Percentiles rank a stretch among this genome's conserved stretches.
Evolutionary conservation across 768 basidiomycete species (phyloP).

Genomic region (Lentinula sp.): DNA sequence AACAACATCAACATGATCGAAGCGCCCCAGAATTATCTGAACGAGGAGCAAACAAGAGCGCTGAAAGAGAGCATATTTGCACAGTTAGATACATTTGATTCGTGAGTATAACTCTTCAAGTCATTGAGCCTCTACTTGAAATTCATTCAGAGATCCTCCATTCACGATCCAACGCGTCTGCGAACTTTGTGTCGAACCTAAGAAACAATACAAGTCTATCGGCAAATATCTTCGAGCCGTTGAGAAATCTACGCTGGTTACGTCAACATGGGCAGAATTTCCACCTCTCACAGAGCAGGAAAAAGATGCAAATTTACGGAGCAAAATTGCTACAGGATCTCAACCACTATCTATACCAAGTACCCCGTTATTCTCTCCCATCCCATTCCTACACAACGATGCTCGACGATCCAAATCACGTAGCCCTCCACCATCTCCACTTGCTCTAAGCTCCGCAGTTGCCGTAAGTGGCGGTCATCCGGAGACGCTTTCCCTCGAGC

Average conservation of each 20-base stretch:
- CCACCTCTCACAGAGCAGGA: conserved; percentile 41
- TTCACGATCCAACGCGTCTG: conserved; percentile 90
- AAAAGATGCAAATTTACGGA: conserved; percentile 28
- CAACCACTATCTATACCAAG: conserved; percentile 53
- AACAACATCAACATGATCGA: conserved; percentile 45
- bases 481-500: conserved; percentile 22
- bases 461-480: conserved; percentile 21
- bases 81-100: conserved; percentile 70
- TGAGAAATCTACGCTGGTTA: conserved; percentile 77
- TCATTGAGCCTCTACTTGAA: conserved; percentile 6
- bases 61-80: conserved; percentile 51
- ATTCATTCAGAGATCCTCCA: conserved; percentile 46
- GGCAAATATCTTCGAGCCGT: conserved; percentile 89
- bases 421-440: conserved; percentile 74
- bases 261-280: conserved; percentile 73
- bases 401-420: conserved; percentile 74
- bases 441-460: conserved; percentile 41
- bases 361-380: conserved; percentile 84
- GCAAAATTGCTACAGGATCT: conserved; percentile 33
- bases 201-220: conserved; percentile 64
- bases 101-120: conserved; percentile 35
- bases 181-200: conserved; percentile 70
- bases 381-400: conserved; percentile 82
- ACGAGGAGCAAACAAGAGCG: conserved; percentile 51
- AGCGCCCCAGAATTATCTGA: conserved; percentile 53